Evolutionary conservation across 768 basidiomycete genomes (phyloP).

Genomic region (Lepiota subincarnata): DNA sequence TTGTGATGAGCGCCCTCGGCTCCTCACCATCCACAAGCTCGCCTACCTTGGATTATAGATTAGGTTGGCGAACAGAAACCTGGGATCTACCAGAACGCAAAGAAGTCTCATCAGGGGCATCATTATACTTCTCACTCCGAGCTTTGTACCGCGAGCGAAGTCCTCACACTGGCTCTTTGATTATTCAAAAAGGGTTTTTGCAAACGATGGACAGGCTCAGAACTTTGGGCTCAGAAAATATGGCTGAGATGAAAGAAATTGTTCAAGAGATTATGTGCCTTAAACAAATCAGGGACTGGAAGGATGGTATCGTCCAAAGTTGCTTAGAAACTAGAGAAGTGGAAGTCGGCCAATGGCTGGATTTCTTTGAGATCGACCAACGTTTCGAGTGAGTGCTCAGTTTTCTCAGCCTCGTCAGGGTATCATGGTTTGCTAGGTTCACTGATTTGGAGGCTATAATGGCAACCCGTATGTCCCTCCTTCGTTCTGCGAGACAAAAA

Average conservation of each 20-base stretch:
- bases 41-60: conserved; percentile 60
- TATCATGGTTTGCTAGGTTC: conserved; percentile 49
- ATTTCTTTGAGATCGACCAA: conserved; percentile 43
- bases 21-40: conserved; percentile 32
- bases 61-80: conserved; percentile 92
- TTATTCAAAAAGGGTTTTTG: conserved; percentile 47
- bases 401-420: neutral
- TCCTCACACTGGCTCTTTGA: conserved; percentile 37
- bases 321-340: conserved; percentile 29
- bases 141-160: conserved; percentile 81
- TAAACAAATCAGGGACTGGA: conserved; percentile 70
- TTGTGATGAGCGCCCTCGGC: conserved; percentile 72
- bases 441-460: conserved; percentile 69
- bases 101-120: conserved; percentile 43
- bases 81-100: conserved; percentile 86
- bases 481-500: conserved; percentile 63
- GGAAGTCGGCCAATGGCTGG: conserved; percentile 31
- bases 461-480: conserved; percentile 77
- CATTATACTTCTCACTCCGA: conserved; percentile 76
- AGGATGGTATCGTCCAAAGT: conserved; percentile 28
- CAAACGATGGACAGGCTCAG: conserved; percentile 65
- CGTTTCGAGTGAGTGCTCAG: conserved; percentile 61
- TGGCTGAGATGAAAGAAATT: conserved; percentile 68
- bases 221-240: conserved; percentile 69
- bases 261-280: conserved; percentile 77